Percentiles rank a stretch among this genome's conserved stretches.
phyloP scores from a whole-genome alignment of 805 yeast species.

The Suhomyces tanzawaensis region DNA sequence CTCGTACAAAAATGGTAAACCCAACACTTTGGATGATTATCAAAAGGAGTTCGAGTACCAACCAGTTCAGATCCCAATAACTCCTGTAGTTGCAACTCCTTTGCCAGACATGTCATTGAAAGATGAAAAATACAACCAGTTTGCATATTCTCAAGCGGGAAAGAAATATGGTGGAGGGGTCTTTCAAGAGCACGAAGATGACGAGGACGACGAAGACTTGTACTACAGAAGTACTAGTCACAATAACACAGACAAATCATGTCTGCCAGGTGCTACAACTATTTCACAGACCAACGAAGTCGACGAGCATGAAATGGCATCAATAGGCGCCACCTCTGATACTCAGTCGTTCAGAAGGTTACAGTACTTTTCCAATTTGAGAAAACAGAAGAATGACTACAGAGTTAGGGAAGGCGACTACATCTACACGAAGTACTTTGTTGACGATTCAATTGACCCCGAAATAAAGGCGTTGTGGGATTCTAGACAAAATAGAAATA shows the following conservation, averaged over 20 bases:
- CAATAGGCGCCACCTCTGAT: constrained; percentile 1
- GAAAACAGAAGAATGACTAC: constrained; percentile 42
- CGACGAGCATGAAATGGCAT: neutral
- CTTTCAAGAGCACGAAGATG: constrained; percentile 11
- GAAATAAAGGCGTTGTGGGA: constrained; percentile 54
- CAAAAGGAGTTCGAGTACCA: constrained; percentile 5
- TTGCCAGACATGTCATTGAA: neutral
- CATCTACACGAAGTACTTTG: constrained; percentile 42
- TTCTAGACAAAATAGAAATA: constrained; percentile 31
- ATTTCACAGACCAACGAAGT: neutral
- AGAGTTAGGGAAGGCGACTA: constrained; percentile 60
- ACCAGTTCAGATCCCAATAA: constrained; percentile 4
- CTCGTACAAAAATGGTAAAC: neutral
- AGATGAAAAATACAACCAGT: neutral
- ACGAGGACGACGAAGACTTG: constrained; percentile 14
- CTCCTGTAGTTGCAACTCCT: neutral
- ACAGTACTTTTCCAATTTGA: constrained; percentile 10
- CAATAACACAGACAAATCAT: neutral
- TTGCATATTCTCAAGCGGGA: neutral
- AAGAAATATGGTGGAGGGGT: neutral
- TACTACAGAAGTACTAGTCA: constrained; percentile 18
- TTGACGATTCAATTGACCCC: constrained; percentile 45
- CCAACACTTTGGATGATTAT: constrained; percentile 1
- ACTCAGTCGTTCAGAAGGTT: constrained; percentile 8
- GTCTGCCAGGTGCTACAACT: too few species aligned